phyloP scores from a whole-genome alignment of 129 eudicot species.

The Dittrichia graveolens region DNA sequence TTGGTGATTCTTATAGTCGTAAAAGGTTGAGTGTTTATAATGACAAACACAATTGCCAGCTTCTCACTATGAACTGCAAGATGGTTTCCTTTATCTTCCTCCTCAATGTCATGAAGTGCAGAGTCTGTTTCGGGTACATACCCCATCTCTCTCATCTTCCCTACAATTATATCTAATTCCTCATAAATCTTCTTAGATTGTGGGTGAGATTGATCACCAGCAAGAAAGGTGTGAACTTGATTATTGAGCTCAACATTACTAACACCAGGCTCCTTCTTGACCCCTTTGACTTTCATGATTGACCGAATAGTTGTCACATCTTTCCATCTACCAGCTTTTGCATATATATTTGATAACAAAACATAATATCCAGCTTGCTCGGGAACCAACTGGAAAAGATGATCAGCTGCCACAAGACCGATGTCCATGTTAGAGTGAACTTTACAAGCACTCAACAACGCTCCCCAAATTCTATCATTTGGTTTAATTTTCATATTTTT shows the following conservation, averaged over 20 bases:
- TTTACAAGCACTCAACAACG: slow-evolving; percentile 75
- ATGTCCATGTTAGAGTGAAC: slow-evolving; percentile 64
- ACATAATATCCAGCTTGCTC: slow-evolving; percentile 85
- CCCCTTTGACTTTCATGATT: slow-evolving; percentile 71
- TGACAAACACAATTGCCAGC: slow-evolving; percentile 71
- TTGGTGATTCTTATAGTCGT: slow-evolving; percentile 64
- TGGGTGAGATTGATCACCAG: slow-evolving; percentile 73
- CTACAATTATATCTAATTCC: slow-evolving; percentile 51
- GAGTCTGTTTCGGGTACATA: slow-evolving; percentile 64
- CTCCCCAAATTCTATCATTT: slow-evolving; percentile 84
- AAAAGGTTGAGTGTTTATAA: slow-evolving; percentile 54
- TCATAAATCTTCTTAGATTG: slow-evolving; percentile 57
- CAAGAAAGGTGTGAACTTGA: slow-evolving; percentile 63
- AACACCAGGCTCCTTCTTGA: slow-evolving; percentile 71
- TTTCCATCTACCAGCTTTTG: slow-evolving; percentile 90
- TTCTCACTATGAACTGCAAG: slow-evolving; percentile 81
- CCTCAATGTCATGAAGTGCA: slow-evolving; percentile 84
- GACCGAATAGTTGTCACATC: slow-evolving; percentile 64
- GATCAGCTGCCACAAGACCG: slow-evolving; percentile 82
- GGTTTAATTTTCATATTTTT: slow-evolving; percentile 65
- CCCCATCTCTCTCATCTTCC: slow-evolving; percentile 71
- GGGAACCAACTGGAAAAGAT: slow-evolving; percentile 66
- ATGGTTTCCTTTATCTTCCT: slow-evolving; percentile 76
- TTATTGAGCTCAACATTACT: slow-evolving; percentile 75
- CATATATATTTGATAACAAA: slow-evolving; percentile 79